A percentile compares a stretch with the other conserved stretches of the same genome.
Evolutionary conservation across 176 grass and related monocot genomes (phyloP).

Genomic region (Elaeis guineensis): DNA sequence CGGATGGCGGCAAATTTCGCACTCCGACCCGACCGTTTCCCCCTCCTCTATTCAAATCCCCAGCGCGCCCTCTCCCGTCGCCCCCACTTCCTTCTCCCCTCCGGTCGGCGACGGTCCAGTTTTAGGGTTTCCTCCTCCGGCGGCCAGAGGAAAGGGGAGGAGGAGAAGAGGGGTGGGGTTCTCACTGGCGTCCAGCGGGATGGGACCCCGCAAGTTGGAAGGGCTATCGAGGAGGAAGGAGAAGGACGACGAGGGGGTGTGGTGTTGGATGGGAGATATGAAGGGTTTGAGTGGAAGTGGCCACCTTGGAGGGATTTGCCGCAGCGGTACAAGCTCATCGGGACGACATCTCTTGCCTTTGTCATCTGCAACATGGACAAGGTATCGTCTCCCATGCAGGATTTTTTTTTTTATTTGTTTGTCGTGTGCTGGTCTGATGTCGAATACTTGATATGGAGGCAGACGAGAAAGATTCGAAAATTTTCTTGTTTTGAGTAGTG

Average conservation of each 20-base stretch:
- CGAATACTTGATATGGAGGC: no score
- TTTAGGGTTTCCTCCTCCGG: constrained; percentile 31
- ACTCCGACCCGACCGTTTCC: constrained; percentile 16
- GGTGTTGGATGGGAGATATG: not conserved
- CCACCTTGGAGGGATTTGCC: constrained; percentile 59
- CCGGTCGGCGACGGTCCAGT: constrained; percentile 2
- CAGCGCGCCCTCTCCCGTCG: constrained; percentile 18
- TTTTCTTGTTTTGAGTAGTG: no score
- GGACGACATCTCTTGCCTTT: constrained; percentile 79
- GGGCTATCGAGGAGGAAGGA: constrained; percentile 14
- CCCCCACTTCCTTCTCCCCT: constrained; percentile 4
- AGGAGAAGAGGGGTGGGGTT: constrained; percentile 24
- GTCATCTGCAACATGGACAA: constrained; percentile 99
- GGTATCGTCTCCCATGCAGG: constrained; percentile 27
- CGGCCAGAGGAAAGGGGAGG: constrained; percentile 14
- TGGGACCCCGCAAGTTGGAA: constrained; percentile 8
- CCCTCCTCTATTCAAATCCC: not conserved
- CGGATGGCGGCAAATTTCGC: constrained; percentile 31
- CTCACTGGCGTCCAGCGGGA: constrained; percentile 2
- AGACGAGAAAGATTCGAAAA: no score
- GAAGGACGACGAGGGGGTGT: constrained; percentile 12
- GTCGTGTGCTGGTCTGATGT: no score
- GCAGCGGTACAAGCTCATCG: constrained; percentile 75
- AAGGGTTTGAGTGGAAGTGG: constrained; percentile 40
- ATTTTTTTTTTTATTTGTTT: constrained; percentile 9